A percentile compares a stretch with the other conserved stretches of the same genome.
Evolutionary conservation across 2,329 filamentous ascomycete genomes (phyloP).

Genomic region (Nothophaeocryptopus gaeumannii): DNA sequence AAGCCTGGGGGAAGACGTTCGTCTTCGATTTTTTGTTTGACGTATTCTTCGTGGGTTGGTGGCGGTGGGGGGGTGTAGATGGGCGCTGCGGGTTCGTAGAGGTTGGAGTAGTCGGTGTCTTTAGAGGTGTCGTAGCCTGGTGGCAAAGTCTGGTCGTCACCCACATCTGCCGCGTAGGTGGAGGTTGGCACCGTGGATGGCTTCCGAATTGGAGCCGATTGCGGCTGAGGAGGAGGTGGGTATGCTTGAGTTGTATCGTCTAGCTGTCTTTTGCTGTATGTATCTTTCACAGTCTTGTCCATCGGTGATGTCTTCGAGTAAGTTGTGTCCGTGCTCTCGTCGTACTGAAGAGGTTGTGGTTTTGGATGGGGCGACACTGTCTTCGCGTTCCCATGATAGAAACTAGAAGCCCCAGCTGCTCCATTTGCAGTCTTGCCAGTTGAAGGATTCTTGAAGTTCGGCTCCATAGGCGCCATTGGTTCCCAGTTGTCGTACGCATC

Average conservation of each 20-base stretch:
- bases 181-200: background rate
- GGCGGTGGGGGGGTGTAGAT: conserved; percentile 29
- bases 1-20: conserved; percentile 43
- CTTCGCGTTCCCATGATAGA: no score
- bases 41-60: conserved; percentile 32
- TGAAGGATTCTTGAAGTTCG: no score
- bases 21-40: conserved; percentile 36
- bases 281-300: no score
- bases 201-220: background rate
- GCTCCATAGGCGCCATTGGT: no score
- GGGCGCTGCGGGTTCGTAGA: conserved; percentile 5
- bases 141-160: background rate
- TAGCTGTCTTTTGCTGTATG: background rate
- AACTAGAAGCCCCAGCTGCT: no score
- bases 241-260: background rate
- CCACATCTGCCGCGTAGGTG: background rate
- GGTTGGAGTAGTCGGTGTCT: conserved; percentile 4
- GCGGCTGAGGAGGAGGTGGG: conserved; percentile 1
- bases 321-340: no score
- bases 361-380: no score
- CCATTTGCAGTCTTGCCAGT: no score
- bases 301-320: no score
- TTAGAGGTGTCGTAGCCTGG: background rate
- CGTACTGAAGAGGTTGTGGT: no score
- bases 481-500: conserved; percentile 1